phyloP scores from a whole-genome alignment of 495 filamentous ascomycete genomes.

The Xylaria grammica region DNA sequence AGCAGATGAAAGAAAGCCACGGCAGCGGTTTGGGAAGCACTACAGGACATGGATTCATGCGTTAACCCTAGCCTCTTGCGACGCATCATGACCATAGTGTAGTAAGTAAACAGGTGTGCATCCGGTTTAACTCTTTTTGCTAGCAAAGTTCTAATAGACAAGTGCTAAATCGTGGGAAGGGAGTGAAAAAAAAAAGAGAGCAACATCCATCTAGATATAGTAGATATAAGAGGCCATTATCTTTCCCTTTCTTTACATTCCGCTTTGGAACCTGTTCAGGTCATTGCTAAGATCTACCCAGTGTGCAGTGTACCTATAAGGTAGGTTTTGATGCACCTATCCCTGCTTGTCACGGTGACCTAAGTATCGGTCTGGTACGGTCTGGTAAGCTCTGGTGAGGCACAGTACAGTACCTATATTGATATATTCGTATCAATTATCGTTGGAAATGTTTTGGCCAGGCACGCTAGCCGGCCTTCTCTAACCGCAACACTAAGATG shows the following conservation, averaged over 20 bases:
- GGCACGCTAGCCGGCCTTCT: not conserved
- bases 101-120: not conserved
- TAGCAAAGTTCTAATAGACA: not conserved
- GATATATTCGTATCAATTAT: slow-evolving; percentile 5
- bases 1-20: slow-evolving; percentile 16
- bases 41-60: slow-evolving; percentile 23
- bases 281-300: too few relatives aligned
- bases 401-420: slow-evolving; percentile 4
- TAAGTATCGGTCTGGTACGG: not conserved
- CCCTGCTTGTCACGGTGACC: slow-evolving; percentile 15
- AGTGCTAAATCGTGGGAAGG: not conserved
- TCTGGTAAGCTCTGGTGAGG: slow-evolving; percentile 4
- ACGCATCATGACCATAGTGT: not conserved
- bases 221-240: too few relatives aligned
- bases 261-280: too few relatives aligned
- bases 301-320: slow-evolving; percentile 6
- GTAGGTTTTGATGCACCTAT: slow-evolving; percentile 8
- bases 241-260: too few relatives aligned
- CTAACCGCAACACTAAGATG: not conserved
- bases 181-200: not conserved
- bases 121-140: not conserved
- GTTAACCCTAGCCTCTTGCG: slow-evolving; percentile 17
- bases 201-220: too few relatives aligned
- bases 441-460: not conserved
- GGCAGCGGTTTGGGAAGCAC: slow-evolving; percentile 18